A percentile compares a stretch with the other conserved stretches of the same genome.
These are phyloP conservation scores for Agarophyton chilense DNA, from an alignment of 23 red algal genomes.

Conservation along the genomic window DNA sequence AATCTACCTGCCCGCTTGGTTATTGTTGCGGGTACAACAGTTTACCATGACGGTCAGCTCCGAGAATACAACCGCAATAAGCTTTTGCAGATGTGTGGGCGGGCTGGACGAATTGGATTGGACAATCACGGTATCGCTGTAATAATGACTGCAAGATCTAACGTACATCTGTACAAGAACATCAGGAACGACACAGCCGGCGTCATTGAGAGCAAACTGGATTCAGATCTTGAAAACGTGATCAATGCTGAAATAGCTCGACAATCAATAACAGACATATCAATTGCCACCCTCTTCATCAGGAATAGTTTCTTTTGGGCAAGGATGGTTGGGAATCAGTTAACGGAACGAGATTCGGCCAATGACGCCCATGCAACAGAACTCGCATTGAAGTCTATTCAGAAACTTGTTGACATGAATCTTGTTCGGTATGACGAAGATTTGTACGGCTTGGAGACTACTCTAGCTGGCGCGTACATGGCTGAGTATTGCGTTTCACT, in stretches of 20 bases:
- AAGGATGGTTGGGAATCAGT: background rate
- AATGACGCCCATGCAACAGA: background rate
- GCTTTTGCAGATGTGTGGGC: conserved; percentile 67
- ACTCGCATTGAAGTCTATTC: conserved; percentile 17
- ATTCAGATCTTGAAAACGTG: conserved; percentile 22
- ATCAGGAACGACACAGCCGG: background rate
- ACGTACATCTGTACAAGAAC: conserved; percentile 34
- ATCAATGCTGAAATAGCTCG: conserved; percentile 86
- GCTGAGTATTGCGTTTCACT: conserved; percentile 55
- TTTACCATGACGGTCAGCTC: conserved; percentile 47
- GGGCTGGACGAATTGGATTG: conserved; percentile 64
- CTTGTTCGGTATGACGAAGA: conserved; percentile 62
- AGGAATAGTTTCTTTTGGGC: conserved; percentile 72
- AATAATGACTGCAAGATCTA: conserved; percentile 68
- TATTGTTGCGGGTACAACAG: conserved; percentile 56
- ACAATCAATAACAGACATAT: conserved; percentile 61
- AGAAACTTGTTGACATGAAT: conserved; percentile 26
- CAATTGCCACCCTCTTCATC: conserved; percentile 46
- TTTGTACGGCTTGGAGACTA: conserved; percentile 16
- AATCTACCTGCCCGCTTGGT: conserved; percentile 85
- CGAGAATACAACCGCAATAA: conserved; percentile 64
- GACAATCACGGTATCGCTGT: conserved; percentile 65
- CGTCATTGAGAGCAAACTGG: conserved; percentile 48
- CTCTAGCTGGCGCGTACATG: conserved; percentile 28
- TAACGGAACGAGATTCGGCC: background rate